A percentile compares a stretch with the other conserved stretches of the same genome.
These are phyloP conservation scores for Colletotrichum endophyticum DNA, from an alignment of 2,329 filamentous ascomycete genomes.

Conservation along the genomic window DNA sequence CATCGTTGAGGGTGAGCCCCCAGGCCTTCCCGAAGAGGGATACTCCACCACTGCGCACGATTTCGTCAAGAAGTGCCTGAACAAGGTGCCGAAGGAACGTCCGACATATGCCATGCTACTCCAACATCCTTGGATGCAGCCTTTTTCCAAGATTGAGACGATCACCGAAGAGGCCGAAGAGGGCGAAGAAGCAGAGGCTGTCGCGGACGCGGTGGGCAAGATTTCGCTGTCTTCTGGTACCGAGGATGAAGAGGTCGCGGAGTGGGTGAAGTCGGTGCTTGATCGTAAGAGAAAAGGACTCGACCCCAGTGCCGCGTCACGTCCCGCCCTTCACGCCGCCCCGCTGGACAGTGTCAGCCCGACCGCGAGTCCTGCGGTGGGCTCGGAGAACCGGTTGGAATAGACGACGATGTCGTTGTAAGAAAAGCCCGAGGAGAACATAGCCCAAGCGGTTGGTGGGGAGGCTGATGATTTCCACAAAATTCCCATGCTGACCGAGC, in stretches of 20 bases:
- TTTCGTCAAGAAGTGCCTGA: slow-evolving; percentile 88
- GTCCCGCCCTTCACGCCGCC: slow-evolving; percentile 87
- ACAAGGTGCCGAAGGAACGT: slow-evolving; percentile 90
- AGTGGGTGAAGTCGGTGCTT: slow-evolving; percentile 80
- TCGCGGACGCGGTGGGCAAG: slow-evolving; percentile 48
- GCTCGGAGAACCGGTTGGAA: not conserved
- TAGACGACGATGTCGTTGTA: not conserved
- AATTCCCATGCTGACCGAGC: slow-evolving; percentile 15
- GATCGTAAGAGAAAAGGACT: slow-evolving; percentile 67
- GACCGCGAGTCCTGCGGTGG: slow-evolving; percentile 40
- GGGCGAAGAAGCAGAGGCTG: slow-evolving; percentile 50
- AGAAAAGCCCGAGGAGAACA: not conserved
- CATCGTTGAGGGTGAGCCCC: slow-evolving; percentile 96
- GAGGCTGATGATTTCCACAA: not conserved
- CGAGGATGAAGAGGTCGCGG: slow-evolving; percentile 81
- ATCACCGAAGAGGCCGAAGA: slow-evolving; percentile 75
- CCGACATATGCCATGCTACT: slow-evolving; percentile 93
- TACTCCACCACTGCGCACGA: slow-evolving; percentile 83
- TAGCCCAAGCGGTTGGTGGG: slow-evolving; percentile 17
- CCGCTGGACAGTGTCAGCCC: slow-evolving; percentile 77
- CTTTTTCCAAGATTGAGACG: slow-evolving; percentile 76
- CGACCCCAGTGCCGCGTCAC: slow-evolving; percentile 52
- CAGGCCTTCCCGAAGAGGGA: slow-evolving; percentile 77
- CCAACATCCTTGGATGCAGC: slow-evolving; percentile 85
- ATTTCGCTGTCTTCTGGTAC: slow-evolving; percentile 44